A percentile compares a stretch with the other conserved stretches of the same genome.
Evolutionary conservation across 768 basidiomycete species (phyloP).

Genomic region (Collybia mongolica): DNA sequence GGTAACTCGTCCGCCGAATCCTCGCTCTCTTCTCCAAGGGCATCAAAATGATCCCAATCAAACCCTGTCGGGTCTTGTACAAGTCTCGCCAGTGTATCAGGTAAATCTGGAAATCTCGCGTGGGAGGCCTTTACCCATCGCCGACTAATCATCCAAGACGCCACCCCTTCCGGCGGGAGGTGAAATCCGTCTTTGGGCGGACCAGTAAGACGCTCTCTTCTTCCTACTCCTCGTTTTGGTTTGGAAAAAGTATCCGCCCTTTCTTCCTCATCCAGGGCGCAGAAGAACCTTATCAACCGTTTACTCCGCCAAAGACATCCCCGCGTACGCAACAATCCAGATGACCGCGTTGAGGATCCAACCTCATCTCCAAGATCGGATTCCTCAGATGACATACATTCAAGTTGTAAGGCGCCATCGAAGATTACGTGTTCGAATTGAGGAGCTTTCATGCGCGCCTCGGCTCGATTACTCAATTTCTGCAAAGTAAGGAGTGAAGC

Average conservation of each 20-base stretch:
- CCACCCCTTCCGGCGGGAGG: conserved; percentile 63
- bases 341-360: conserved; percentile 25
- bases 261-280: conserved; percentile 59
- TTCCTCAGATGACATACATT: conserved; percentile 84
- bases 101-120: conserved; percentile 45
- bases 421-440: conserved; percentile 62
- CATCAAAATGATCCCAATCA: conserved; percentile 46
- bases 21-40: conserved; percentile 59
- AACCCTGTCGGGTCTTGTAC: conserved; percentile 47
- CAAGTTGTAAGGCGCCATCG: conserved; percentile 67
- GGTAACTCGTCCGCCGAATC: conserved; percentile 28
- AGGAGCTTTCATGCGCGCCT: conserved; percentile 51
- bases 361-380: conserved; percentile 50
- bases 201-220: conserved; percentile 53
- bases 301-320: conserved; percentile 69
- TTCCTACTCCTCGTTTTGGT: conserved; percentile 59
- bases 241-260: conserved; percentile 38
- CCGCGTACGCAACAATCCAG: conserved; percentile 48
- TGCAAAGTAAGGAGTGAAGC: conserved; percentile 23
- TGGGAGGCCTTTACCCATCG: conserved; percentile 52
- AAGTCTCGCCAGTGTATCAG: conserved; percentile 37
- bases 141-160: conserved; percentile 76
- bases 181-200: conserved; percentile 52
- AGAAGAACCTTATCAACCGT: conserved; percentile 60
- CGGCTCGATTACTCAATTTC: conserved; percentile 70